Evolutionary conservation across 2,329 filamentous ascomycete genomes (phyloP), one percentile per base, ranked within the genome.

Genomic region (Aspergillus versicolor): DNA sequence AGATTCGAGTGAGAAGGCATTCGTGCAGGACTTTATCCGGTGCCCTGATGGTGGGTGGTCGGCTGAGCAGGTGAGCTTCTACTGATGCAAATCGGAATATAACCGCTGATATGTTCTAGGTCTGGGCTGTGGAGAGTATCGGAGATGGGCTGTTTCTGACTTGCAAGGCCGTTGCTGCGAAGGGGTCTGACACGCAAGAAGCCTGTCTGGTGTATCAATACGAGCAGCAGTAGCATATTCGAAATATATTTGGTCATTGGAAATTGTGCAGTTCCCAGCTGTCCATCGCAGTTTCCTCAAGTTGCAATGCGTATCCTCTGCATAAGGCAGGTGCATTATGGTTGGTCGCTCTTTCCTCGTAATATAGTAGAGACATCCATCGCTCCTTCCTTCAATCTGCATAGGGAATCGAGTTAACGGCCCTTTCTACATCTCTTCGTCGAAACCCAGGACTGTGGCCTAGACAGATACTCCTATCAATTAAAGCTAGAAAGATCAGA

Each of bases 161-260:
- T n/a, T 52, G 50, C 41, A 52, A 43, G 41, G 50, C 50, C 38
- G 50, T 52, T 52, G 50, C 50, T 13, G 50, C 21, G 2, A 52
- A 52, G 50, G 50, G 42, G 19, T 44, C 42, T 27, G 12, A 30
- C 3, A 27, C 21, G 24, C 42, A 45, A 30, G 17, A 45, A 19
- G 41, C 50, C 3, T 44, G 7, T 27, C 40, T 44, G 41, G 50
- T 45, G 12, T 52, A 52, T 19, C 27, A 45, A 12, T 38, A 24
- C 22, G 50, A 24, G 15, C 13, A 45, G 49, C 40, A 34, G 50
- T 44, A 49, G 37, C 13, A 6, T 13, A 22, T 21, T 24, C 17
- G 38, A 21, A 21, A 21, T 21, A 21, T 19, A 19, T 19, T 19
- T 19, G 21, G 21, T 4, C 3, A 21, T 21, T 21, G 21, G 21